Base-by-base conservation (phyloP, 768 basidiomycete species). In the Suillus fuscotomentosus region DNA sequence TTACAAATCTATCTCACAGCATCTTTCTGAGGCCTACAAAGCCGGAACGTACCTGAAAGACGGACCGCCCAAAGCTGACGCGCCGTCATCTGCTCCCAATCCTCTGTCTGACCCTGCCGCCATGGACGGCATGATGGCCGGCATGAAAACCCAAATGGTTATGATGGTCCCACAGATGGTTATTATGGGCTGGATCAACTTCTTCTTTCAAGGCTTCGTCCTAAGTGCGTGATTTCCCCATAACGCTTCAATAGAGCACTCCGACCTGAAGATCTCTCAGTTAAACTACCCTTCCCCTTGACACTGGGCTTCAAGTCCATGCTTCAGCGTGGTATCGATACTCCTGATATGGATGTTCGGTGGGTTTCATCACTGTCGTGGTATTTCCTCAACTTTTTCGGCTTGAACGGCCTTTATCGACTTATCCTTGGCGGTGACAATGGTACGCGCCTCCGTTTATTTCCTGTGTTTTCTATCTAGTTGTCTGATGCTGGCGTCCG, bases 301-400 rank as follows among this genome's bases (percentile, higher is more conserved):
- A 99, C 97, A 8, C 83, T 95, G 36, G 95, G 96, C 3, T 99
- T 99, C 85, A 99, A 98, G 76, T 91, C 93, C 15, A 97, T 99
- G 91, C 86, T 99, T 13, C 96, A 99, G 71, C 88, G 96, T 59
- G 97, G 96, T 31, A 92, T 99, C 56, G 91, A 95, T 73, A 96
- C 96, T 0, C 89, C 89, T 13, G 95, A 97, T 74, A 93, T 99
- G 91, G 97, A 99, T 76, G 97, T 98, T 13, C 87, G 94, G 78
- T 99, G 97, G 96, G 97, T 99, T 39, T 99, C 97, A 24, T 97
- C 97, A 13, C 82, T 99, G 62, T 96, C 94, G 20, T 99, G 97
- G 97, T 99, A 99, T 79, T 99, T 99, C 79, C 87, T 99, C 71
- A 99, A 98, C 81, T 93, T 98, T 79, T 99, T 99, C 77, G 97